Base-by-base conservation (phyloP, 345 rosid genomes). In the Dovyalis caffra region DNA sequence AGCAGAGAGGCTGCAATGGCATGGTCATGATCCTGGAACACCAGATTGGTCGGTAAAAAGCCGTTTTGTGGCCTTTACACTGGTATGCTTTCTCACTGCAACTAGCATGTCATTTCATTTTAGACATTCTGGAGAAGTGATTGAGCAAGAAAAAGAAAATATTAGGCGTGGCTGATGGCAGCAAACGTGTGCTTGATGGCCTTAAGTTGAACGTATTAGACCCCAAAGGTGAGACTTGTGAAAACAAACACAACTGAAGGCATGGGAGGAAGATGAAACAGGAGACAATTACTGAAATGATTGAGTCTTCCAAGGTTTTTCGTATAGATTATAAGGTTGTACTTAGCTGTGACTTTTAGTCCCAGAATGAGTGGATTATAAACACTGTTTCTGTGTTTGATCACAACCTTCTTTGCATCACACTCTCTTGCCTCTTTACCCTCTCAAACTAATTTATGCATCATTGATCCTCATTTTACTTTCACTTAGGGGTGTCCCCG, bases 41-140 rank as follows among this genome's bases (percentile, higher is more conserved):
- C 99, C 99, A 71, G 88, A 92, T 77, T 95, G 99, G 97, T 91
- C 97, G 47, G 87, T 91, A 74, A 83, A 79, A 79, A 95, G 97
- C 81, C 91, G 97, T n/a, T 91, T 90, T 80, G 99, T 92, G 76
- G 97, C 95, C 58, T 90, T 90, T 83, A 90, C 97, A 23, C 77
- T 92, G 98, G 99, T 92, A 87, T 65, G 37, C 43, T 69, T 33
- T 77, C 45, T 69, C 28, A 29, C 34, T 29, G 33, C 20, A 6
- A 62, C n/a, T 35, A 15, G 3, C 18, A 61, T 74, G 32, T 63
- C 49, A 49, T 23, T 56, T 63, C 70, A 18, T 43, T 4, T 23
- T 31, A 26, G 15, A 53, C 40, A 29, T 9, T 8, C 65, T 61
- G 65, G 32, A 8, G 34, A 61, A 28, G 65, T 61, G 18, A 61